Percentiles rank a stretch among this genome's conserved stretches.
Evolutionary conservation across 116 monocot genomes (phyloP).

Genomic region (Papilionanthe hybrid): DNA sequence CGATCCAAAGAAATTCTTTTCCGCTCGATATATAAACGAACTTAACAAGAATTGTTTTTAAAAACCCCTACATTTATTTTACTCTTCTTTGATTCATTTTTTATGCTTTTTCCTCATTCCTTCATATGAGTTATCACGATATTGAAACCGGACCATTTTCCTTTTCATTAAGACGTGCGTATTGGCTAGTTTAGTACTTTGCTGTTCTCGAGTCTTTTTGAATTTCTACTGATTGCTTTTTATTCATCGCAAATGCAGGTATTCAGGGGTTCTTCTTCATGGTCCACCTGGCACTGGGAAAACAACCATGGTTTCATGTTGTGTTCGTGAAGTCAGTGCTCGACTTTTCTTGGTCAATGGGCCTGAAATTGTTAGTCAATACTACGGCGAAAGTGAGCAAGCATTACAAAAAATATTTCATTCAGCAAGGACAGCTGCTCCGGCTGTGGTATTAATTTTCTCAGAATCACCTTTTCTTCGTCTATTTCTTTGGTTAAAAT

Average conservation of each 20-base stretch:
- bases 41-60: no score
- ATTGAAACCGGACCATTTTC: not conserved
- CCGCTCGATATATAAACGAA: no score
- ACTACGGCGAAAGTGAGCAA: slow-evolving; percentile 91
- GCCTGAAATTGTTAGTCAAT: slow-evolving; percentile 81
- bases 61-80: no score
- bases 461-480: no score
- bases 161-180: not conserved
- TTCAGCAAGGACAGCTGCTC: slow-evolving; percentile 59
- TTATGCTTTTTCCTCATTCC: not conserved
- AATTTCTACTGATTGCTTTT: not conserved
- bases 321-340: slow-evolving; percentile 53
- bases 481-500: no score
- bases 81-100: not conserved
- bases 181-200: not conserved
- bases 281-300: slow-evolving; percentile 93
- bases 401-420: slow-evolving; percentile 58
- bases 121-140: not conserved
- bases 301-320: slow-evolving; percentile 68
- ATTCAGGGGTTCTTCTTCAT: slow-evolving; percentile 81
- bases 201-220: no score
- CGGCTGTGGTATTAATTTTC: slow-evolving; percentile 62
- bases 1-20: no score
- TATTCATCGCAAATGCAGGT: slow-evolving; percentile 16
- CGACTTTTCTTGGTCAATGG: slow-evolving; percentile 76